Percentiles rank a stretch among this genome's conserved stretches.
phyloP scores from a whole-genome alignment of 164 flowering plant species.

The Magnolia sinica region DNA sequence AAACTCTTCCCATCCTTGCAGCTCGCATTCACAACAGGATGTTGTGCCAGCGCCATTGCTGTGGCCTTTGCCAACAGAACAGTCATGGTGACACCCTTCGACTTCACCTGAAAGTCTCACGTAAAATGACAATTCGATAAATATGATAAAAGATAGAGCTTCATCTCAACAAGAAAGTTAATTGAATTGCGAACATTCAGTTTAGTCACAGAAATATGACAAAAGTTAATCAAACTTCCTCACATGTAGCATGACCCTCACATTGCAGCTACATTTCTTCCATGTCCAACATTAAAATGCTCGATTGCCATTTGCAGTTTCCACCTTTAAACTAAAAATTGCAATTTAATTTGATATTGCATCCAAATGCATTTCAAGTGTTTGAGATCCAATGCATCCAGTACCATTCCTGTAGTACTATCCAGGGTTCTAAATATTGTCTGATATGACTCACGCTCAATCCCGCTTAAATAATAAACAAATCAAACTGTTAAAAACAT shows the following conservation, averaged over 20 bases:
- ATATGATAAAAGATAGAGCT: background rate
- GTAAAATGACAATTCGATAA: background rate
- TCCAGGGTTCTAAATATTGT: no score
- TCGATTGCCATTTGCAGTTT: background rate
- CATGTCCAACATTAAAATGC: background rate
- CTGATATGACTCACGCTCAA: no score
- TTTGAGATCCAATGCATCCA: no score
- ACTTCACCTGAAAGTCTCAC: conserved; percentile 55
- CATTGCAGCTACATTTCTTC: background rate
- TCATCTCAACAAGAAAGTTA: background rate
- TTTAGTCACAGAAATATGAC: background rate
- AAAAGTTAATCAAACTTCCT: background rate
- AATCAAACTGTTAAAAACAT: no score
- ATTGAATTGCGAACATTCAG: background rate
- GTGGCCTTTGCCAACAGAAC: conserved; percentile 81
- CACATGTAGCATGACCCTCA: background rate
- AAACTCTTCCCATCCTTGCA: conserved; percentile 93
- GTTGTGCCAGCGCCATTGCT: conserved; percentile 89
- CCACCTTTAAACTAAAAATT: background rate
- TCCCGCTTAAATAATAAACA: no score
- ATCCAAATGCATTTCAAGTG: no score
- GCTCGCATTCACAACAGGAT: conserved; percentile 79
- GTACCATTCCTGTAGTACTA: no score
- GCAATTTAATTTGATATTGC: background rate
- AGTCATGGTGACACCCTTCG: conserved; percentile 95